Conservation (phyloP, 1,284 basidiomycete species). For the Anthracocystis panici-leucophaei region DNA sequence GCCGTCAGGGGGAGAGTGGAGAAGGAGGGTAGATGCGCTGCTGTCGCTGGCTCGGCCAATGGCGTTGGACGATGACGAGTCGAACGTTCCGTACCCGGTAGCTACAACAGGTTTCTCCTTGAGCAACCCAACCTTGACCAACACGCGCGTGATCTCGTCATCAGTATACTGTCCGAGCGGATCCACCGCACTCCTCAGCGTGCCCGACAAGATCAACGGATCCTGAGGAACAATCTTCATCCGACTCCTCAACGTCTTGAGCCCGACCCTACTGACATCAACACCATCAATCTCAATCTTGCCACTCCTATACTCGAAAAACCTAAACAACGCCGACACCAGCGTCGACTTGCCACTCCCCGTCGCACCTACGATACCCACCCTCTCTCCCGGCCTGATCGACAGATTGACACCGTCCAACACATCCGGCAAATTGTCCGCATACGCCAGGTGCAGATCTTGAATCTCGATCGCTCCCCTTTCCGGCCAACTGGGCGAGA, state of each 20-base stretch:
- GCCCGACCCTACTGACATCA: constrained; percentile 73
- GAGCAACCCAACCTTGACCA: constrained; percentile 65
- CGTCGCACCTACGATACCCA: constrained; percentile 73
- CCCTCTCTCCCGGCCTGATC: constrained; percentile 72
- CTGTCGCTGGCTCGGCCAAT: constrained; percentile 11
- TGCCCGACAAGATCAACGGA: constrained; percentile 69
- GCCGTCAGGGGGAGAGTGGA: not conserved
- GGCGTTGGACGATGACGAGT: not conserved
- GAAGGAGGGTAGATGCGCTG: constrained; percentile 16
- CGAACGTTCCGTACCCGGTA: constrained; percentile 26
- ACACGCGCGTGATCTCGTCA: constrained; percentile 61
- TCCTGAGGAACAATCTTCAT: constrained; percentile 67
- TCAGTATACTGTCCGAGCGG: constrained; percentile 67
- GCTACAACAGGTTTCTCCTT: constrained; percentile 24
- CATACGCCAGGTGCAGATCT: constrained; percentile 71
- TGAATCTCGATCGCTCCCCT: constrained; percentile 63
- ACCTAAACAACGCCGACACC: constrained; percentile 80
- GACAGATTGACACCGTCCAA: constrained; percentile 71
- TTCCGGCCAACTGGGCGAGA: constrained; percentile 62
- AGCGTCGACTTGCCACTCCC: constrained; percentile 79
- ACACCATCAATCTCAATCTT: constrained; percentile 79
- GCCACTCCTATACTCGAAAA: constrained; percentile 77
- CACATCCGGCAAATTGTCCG: constrained; percentile 72
- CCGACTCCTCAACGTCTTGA: constrained; percentile 67
- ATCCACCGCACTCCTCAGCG: constrained; percentile 69